Base-by-base conservation (phyloP, 305 asterid species). In the Fraxinus velutina region DNA sequence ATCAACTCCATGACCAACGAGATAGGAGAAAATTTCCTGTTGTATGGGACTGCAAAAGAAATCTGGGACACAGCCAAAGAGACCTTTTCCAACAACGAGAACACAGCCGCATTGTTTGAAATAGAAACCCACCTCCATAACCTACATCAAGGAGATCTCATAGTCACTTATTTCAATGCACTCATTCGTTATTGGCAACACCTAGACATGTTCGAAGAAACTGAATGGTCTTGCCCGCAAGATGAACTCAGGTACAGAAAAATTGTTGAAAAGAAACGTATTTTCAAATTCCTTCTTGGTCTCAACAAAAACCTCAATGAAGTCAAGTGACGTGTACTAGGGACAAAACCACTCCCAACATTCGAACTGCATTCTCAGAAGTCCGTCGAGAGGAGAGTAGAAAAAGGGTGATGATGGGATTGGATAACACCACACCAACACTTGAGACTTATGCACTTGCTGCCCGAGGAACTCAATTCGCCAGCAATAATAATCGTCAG, bases 351-450 rank as follows among this genome's bases (percentile, higher is more conserved):
- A 3, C 27, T 17, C 52, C 80, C 2, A 27, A 19, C 21, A 8
- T 37, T 5, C 0, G 70, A 5, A 66, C 42, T 13, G 76, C 21
- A 0, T 37, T 75, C 13, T 62, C 33, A 1, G 33, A 75, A 24
- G 76, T 75, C 30, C 21, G 10, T 1, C 9, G 66, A 32, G 76
- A 81, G 9, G 33, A 75, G 47, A 81, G 32, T n/a, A 75, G 70
- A 37, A 60, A 60, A 29, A 81, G 64, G 1, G 21, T 81, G 4
- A 74, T 39, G 50, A 75, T 81, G 76, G 79, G 70, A 55, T 55
- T 21, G 4, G 22, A 17, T 17, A 2, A 7, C 22, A 57, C 22
- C 27, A 17, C 8, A 6, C 2, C 24, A 15, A 6, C 24, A 4
- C 24, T 19, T 19, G 70, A 57, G 2, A 17, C 10, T n/a, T n/a